phyloP scores from a whole-genome alignment of 345 rosid species.

The Boechera stricta region DNA sequence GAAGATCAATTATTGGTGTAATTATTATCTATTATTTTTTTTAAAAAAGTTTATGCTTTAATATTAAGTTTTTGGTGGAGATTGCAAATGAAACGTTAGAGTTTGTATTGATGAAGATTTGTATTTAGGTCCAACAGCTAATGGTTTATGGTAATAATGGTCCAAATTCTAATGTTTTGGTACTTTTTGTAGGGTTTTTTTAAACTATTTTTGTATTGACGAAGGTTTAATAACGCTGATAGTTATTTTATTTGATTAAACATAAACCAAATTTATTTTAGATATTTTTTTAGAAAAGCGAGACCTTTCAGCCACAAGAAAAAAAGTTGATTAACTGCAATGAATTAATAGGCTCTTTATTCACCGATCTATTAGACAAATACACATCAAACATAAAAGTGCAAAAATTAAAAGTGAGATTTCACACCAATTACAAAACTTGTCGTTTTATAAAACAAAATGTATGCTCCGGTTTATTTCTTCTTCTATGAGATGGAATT shows the following conservation, averaged over 20 bases:
- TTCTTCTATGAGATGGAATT: not conserved
- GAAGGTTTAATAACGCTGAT: not conserved
- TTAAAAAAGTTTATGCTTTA: no score
- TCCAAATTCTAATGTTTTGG: no score
- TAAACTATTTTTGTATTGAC: no score
- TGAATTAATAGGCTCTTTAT: constrained; percentile 37
- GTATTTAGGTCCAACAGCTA: no score
- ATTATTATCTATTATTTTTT: no score
- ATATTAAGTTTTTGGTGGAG: no score
- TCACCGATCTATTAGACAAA: constrained; percentile 40
- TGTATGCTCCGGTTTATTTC: not conserved
- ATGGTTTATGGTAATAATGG: no score
- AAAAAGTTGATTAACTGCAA: constrained; percentile 41
- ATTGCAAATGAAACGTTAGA: no score
- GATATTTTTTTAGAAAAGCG: constrained; percentile 9
- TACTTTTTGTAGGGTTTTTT: no score
- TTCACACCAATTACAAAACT: constrained; percentile 39
- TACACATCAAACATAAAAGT: constrained; percentile 39
- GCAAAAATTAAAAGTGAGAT: constrained; percentile 35
- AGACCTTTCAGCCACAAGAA: constrained; percentile 36
- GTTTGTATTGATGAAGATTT: no score
- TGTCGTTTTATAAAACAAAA: constrained; percentile 28
- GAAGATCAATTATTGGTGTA: no score
- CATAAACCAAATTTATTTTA: constrained; percentile 11
- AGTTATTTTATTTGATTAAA: constrained; percentile 33